These are phyloP conservation scores for Cucurbita moschata DNA, from an alignment of 306 rosid genomes.

Conservation along the genomic window DNA sequence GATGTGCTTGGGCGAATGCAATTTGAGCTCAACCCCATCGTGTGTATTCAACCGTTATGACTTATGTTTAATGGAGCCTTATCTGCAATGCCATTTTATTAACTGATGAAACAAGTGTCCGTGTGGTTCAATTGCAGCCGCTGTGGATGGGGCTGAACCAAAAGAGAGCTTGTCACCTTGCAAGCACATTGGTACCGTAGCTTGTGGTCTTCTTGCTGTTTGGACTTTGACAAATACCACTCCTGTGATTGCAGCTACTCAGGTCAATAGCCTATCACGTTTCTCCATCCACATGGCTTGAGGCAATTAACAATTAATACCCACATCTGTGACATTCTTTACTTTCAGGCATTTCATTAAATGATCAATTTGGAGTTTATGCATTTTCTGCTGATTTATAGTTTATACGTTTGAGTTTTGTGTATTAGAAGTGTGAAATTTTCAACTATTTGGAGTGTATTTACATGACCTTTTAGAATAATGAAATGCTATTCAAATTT, in stretches of 20 bases:
- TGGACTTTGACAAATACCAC: conserved; percentile 51
- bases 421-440: not conserved
- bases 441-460: not conserved
- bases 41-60: no score
- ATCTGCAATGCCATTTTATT: not conserved
- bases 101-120: not conserved
- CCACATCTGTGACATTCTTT: not conserved
- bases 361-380: not conserved
- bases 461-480: not conserved
- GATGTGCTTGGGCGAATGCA: no score
- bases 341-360: not conserved
- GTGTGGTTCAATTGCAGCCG: conserved; percentile 15
- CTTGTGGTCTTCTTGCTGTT: conserved; percentile 79
- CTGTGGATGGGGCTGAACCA: conserved; percentile 26
- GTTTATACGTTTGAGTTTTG: not conserved
- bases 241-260: conserved; percentile 70
- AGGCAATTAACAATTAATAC: not conserved
- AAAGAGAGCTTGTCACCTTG: conserved; percentile 18
- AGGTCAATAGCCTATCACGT: conserved; percentile 26
- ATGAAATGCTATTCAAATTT: not conserved
- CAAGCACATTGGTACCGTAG: conserved; percentile 35
- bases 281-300: not conserved
- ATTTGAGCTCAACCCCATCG: no score
- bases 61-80: not conserved
- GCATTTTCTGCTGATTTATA: not conserved